Evolutionary conservation across 2,329 filamentous ascomycete genomes (phyloP).

Genomic region (Fusarium ramigenum): DNA sequence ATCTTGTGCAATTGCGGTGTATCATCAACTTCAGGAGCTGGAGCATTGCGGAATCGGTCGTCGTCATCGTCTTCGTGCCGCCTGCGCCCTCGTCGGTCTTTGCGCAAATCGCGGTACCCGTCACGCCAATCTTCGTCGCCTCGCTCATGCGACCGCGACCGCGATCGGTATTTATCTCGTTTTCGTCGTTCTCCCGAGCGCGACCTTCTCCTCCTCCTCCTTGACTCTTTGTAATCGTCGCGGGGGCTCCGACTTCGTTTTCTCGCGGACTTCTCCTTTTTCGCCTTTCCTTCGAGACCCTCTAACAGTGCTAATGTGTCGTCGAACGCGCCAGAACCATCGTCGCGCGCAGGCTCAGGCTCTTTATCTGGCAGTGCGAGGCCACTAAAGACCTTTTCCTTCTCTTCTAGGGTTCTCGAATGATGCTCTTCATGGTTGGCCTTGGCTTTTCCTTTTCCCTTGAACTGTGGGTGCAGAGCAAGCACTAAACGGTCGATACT

Average conservation of each 20-base stretch:
- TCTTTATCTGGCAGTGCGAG: constrained; percentile 86
- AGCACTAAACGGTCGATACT: constrained; percentile 89
- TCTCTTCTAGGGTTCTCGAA: constrained; percentile 68
- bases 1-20: constrained; percentile 83
- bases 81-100: constrained; percentile 50
- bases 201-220: constrained; percentile 52
- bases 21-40: constrained; percentile 81
- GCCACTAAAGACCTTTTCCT: constrained; percentile 89
- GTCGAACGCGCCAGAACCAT: constrained; percentile 75
- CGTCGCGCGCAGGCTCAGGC: constrained; percentile 52
- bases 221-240: constrained; percentile 54
- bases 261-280: constrained; percentile 57
- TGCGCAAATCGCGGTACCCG: constrained; percentile 45
- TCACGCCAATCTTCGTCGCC: constrained; percentile 59
- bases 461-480: constrained; percentile 92
- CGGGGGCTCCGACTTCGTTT: constrained; percentile 69
- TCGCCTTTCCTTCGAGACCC: constrained; percentile 76
- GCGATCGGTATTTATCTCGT: constrained; percentile 49
- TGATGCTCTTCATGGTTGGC: constrained; percentile 51
- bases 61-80: constrained; percentile 54
- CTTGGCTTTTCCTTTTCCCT: constrained; percentile 57
- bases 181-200: constrained; percentile 54
- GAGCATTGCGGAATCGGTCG: constrained; percentile 71
- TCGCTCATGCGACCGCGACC: constrained; percentile 51
- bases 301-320: constrained; percentile 95